These are phyloP conservation scores for Angomonas desouzai DNA, from an alignment of 208 protist species.

Conservation along the genomic window DNA sequence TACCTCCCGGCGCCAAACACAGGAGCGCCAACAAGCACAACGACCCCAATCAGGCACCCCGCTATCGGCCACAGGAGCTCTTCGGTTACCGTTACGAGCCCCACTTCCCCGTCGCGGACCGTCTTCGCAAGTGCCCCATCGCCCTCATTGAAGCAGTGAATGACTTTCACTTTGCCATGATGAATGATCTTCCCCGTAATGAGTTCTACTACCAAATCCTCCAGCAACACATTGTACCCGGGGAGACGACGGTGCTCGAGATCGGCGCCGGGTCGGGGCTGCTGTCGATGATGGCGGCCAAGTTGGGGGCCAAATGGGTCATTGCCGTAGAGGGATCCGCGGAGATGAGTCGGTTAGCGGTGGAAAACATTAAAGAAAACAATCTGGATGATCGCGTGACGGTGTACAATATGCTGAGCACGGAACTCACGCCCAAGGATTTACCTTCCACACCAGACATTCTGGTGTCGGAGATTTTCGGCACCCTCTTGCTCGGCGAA, in stretches of 20 bases:
- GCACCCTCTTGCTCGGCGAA: constrained; percentile 91
- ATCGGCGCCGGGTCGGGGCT: constrained; percentile 90
- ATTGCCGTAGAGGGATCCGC: constrained; percentile 87
- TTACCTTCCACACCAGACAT: constrained; percentile 72
- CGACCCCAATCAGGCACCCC: constrained; percentile 3
- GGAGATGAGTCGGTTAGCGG: constrained; percentile 80
- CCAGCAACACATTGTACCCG: constrained; percentile 59
- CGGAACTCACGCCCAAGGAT: constrained; percentile 57
- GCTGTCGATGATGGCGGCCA: constrained; percentile 89
- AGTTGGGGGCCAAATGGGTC: constrained; percentile 87
- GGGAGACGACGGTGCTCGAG: constrained; percentile 85
- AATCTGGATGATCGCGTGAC: constrained; percentile 61
- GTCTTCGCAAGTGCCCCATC: constrained; percentile 49
- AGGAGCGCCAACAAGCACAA: constrained; percentile 2
- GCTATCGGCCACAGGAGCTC: not conserved
- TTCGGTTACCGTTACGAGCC: constrained; percentile 76
- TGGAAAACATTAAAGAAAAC: constrained; percentile 74
- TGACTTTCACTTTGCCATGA: constrained; percentile 93
- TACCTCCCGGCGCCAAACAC: constrained; percentile 39
- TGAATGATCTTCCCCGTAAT: constrained; percentile 89
- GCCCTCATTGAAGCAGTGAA: constrained; percentile 89
- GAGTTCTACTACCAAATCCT: constrained; percentile 87
- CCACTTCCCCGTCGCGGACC: constrained; percentile 66
- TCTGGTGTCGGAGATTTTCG: constrained; percentile 91
- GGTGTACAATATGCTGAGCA: constrained; percentile 89